A percentile compares a stretch with the other conserved stretches of the same genome.
Evolutionary conservation across 139 green algal species (phyloP).

Genomic region (Zygnema circumcarinatum): DNA sequence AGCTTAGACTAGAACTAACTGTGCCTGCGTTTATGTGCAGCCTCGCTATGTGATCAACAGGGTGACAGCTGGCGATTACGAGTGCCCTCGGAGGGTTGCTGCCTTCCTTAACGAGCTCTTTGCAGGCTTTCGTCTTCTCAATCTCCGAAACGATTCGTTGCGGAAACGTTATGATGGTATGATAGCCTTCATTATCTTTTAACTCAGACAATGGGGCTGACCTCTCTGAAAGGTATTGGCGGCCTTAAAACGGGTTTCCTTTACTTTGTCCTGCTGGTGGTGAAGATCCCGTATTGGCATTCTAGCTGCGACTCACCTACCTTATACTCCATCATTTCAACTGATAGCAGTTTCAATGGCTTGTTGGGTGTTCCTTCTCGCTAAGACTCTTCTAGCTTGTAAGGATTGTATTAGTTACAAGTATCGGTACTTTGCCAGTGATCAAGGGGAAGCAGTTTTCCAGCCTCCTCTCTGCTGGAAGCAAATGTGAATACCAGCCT

Average conservation of each 20-base stretch:
- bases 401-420: no score
- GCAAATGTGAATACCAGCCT: no score
- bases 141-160: constrained; percentile 55
- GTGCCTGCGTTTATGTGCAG: constrained; percentile 18
- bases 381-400: no score
- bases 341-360: no score
- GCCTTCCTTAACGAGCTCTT: constrained; percentile 54
- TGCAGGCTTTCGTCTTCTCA: constrained; percentile 55
- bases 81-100: constrained; percentile 6
- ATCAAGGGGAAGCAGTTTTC: no score
- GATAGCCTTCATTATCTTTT: constrained; percentile 10
- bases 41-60: constrained; percentile 57
- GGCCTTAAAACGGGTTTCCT: background rate
- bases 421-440: no score
- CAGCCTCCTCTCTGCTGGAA: no score
- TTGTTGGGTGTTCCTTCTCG: no score
- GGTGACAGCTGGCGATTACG: constrained; percentile 55
- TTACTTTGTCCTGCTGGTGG: background rate
- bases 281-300: background rate
- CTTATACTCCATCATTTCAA: no score
- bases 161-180: constrained; percentile 55
- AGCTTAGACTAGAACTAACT: no score
- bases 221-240: background rate
- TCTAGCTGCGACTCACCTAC: background rate
- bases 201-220: background rate